phyloP scores from a whole-genome alignment of 495 filamentous ascomycete species.

The Coniosporium apollinis region DNA sequence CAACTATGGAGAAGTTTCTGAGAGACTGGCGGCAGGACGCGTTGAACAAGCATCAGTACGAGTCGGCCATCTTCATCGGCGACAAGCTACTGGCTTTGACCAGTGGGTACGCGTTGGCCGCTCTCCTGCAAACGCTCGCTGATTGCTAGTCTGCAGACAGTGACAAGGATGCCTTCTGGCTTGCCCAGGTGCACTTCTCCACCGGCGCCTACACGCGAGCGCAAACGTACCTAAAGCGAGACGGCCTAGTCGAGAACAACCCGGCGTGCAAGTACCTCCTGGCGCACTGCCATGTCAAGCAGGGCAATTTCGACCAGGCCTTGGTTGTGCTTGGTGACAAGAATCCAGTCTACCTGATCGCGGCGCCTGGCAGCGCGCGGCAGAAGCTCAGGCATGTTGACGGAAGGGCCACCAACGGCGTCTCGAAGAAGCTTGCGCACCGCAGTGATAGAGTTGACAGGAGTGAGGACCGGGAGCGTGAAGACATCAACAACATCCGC shows the following conservation, averaged over 20 bases:
- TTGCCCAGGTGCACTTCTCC: slow-evolving; percentile 86
- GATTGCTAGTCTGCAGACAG: slow-evolving; percentile 43
- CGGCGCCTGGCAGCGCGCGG: slow-evolving; percentile 43
- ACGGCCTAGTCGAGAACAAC: slow-evolving; percentile 65
- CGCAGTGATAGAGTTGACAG: slow-evolving; percentile 34
- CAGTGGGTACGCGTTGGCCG: too few relatives aligned
- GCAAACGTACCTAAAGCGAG: slow-evolving; percentile 64
- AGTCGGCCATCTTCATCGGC: slow-evolving; percentile 87
- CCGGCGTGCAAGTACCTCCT: slow-evolving; percentile 81
- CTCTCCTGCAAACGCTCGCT: too few relatives aligned
- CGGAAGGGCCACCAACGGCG: slow-evolving; percentile 18
- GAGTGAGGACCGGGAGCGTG: slow-evolving; percentile 46
- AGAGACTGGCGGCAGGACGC: slow-evolving; percentile 88
- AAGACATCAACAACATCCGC: slow-evolving; percentile 53
- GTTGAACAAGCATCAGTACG: slow-evolving; percentile 82
- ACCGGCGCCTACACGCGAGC: slow-evolving; percentile 88
- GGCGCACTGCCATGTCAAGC: slow-evolving; percentile 83
- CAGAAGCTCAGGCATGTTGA: slow-evolving; percentile 34
- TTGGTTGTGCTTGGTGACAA: slow-evolving; percentile 78
- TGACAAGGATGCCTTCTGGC: slow-evolving; percentile 81
- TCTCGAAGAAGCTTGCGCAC: slow-evolving; percentile 31
- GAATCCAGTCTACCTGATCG: slow-evolving; percentile 74
- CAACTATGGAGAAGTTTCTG: slow-evolving; percentile 71
- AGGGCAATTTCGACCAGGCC: slow-evolving; percentile 76
- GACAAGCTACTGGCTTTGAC: slow-evolving; percentile 93